A percentile compares a stretch with the other conserved stretches of the same genome.
Conservation (phyloP, 2,329 filamentous ascomycete species). For the Sclerotiophoma versabilis region DNA sequence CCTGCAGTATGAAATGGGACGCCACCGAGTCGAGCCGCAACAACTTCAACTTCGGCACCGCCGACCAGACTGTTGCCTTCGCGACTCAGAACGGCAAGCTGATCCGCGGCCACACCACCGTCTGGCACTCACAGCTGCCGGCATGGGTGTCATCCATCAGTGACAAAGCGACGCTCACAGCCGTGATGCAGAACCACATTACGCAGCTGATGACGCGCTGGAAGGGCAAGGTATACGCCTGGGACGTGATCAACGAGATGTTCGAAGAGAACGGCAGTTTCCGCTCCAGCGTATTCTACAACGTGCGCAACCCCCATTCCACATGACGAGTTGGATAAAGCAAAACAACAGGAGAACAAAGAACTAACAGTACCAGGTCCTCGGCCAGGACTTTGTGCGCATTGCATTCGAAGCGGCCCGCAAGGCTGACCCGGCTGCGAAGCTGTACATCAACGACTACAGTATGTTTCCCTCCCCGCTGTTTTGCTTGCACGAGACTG, state of each 20-base stretch:
- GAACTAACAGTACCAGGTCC: conserved; percentile 23
- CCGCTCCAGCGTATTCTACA: conserved; percentile 69
- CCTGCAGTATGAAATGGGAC: conserved; percentile 71
- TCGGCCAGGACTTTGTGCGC: conserved; percentile 74
- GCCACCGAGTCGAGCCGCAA: conserved; percentile 56
- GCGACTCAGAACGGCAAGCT: conserved; percentile 64
- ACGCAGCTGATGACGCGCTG: conserved; percentile 64
- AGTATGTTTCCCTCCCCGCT: conserved; percentile 24
- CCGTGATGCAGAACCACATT: conserved; percentile 68
- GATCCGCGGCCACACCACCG: conserved; percentile 70
- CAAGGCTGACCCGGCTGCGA: conserved; percentile 70
- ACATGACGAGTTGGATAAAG: conserved; percentile 38
- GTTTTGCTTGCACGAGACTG: conserved; percentile 49
- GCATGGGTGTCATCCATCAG: conserved; percentile 66
- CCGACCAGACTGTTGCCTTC: conserved; percentile 67
- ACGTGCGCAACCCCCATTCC: conserved; percentile 37
- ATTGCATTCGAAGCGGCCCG: conserved; percentile 76
- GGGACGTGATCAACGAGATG: conserved; percentile 72
- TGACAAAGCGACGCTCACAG: conserved; percentile 61
- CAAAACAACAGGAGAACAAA: background rate
- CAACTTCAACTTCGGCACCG: conserved; percentile 59
- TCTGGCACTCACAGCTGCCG: conserved; percentile 65
- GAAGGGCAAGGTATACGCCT: conserved; percentile 70
- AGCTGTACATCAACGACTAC: conserved; percentile 79
- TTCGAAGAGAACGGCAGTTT: conserved; percentile 68